Base-by-base conservation (phyloP, 331 rosid species). In the Spiraea crenata region DNA sequence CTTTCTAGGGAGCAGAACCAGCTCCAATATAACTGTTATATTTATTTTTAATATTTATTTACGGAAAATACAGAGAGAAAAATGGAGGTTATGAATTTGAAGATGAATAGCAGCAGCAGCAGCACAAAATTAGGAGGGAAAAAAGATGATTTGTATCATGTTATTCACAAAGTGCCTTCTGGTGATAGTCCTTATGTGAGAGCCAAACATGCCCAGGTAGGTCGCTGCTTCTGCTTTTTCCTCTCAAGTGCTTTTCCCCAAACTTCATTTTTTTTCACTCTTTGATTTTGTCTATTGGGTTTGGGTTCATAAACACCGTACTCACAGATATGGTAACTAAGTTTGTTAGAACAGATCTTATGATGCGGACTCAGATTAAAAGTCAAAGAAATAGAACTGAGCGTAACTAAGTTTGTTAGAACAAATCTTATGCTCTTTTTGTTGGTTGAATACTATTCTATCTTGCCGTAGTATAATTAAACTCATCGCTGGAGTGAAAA, bases 191-290 rank as follows among this genome's bases (percentile, higher is more conserved):
- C 97, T 70, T 93, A 93, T 87, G 97, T 87, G 39, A 80, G 85
- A 82, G 97, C 97, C 55, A 93, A 93, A 63, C 96, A 93, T 80
- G 97, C 96, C 65, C 99, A 93, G 99, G 97, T 93, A 44, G 38
- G 1, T 34, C 42, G 7, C 15, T 4, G 38, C 10, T 4, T 15
- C 20, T 20, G 14, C 8, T 42, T 9, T 8, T 13, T 25, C 2
- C 31, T 25, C 31, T 2, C 8, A 4, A 46, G 50, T 66, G 1
- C 20, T 15, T 63, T n/a, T 54, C 45, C 31, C 31, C 37, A 55
- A 25, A 3, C 59, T 16, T 14, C 9, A 11, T 10, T 34, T 35
- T 51, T 51, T 58, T 50, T 8, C 5, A 40, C 13, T 55, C 0
- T 5, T 25, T 1, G 20, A 16, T 39, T 14, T 51, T 2, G 35